Evolutionary conservation across 768 basidiomycete species (phyloP).

Genomic region (Mycena galericulata): DNA sequence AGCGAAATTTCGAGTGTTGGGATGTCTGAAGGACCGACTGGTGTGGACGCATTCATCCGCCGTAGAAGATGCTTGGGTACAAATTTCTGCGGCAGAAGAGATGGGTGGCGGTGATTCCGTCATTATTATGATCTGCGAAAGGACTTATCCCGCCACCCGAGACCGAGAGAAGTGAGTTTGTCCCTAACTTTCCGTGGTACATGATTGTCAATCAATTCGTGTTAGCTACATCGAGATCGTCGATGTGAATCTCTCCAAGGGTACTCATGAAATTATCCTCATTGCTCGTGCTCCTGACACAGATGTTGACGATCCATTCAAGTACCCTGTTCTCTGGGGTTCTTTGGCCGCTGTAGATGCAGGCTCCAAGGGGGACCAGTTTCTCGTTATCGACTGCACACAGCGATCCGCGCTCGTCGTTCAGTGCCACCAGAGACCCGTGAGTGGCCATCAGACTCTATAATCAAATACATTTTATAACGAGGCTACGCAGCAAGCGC

Average conservation of each 20-base stretch:
- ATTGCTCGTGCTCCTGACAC: background rate
- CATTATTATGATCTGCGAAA: background rate
- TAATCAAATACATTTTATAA: background rate
- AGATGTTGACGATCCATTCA: background rate
- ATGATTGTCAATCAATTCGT: background rate
- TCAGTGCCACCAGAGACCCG: background rate
- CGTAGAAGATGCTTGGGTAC: background rate
- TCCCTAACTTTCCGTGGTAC: background rate
- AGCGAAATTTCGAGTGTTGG: constrained; percentile 20
- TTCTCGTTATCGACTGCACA: constrained; percentile 11
- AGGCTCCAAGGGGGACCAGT: too few relatives aligned
- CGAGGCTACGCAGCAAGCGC: background rate
- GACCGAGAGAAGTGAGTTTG: constrained; percentile 13
- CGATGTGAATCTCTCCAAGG: background rate
- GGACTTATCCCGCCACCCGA: background rate
- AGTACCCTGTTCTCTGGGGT: background rate
- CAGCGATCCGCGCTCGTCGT: background rate
- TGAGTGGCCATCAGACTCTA: background rate
- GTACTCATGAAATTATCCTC: background rate
- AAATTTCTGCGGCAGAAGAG: constrained; percentile 5
- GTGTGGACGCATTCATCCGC: background rate
- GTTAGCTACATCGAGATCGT: constrained; percentile 16
- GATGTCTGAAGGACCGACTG: background rate
- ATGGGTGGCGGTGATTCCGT: background rate
- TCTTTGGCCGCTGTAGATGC: background rate